Base-by-base conservation (phyloP, 257 asterid genomes). In the Nicotiana sylvestris region DNA sequence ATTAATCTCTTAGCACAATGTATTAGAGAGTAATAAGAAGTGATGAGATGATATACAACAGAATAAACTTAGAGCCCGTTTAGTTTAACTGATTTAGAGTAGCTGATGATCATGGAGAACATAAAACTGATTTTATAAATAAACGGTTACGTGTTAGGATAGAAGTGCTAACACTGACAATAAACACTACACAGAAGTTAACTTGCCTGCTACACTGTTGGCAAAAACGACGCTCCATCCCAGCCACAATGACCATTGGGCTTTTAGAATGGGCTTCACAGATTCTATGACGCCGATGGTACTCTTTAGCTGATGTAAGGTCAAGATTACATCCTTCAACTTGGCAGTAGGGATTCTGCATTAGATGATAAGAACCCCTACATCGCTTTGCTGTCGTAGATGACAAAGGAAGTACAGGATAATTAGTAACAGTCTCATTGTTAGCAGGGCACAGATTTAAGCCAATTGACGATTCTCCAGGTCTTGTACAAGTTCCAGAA, bases 171-270 rank as follows among this genome's bases (percentile, higher is more conserved):
- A 37, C 6, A 39, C 10, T 39, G 2, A 39, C 49, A 39, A 39
- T 6, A 39, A 39, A 39, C 46, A 6, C 9, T 6, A 37, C 9
- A 37, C 0, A 37, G 6, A 39, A 39, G 10, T 39, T 39, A 39
- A 39, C 82, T 60, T 85, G 84, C 97, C 95, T 92, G 97, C 97
- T 93, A 88, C 98, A 94, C 82, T 92, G 97, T 62, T 93, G 98
- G 88, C 97, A 94, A 58, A 94, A 94, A 9, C 97, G 86, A 8
- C 89, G 92, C 29, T 92, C 96, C 78, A 89, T 68, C 5, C 98
- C 97, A 0, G 90, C 90, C 0, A 94, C 93, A 5, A 87, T 53
- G 10, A 92, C 97, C 85, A 56, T 87, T 0, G 97, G 93, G 86
- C 92, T 88, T 76, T 91, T 94, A 10, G 97, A 92, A 78, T 94